Conservation (phyloP, 164 flowering plant species). For the Taxillus chinensis region DNA sequence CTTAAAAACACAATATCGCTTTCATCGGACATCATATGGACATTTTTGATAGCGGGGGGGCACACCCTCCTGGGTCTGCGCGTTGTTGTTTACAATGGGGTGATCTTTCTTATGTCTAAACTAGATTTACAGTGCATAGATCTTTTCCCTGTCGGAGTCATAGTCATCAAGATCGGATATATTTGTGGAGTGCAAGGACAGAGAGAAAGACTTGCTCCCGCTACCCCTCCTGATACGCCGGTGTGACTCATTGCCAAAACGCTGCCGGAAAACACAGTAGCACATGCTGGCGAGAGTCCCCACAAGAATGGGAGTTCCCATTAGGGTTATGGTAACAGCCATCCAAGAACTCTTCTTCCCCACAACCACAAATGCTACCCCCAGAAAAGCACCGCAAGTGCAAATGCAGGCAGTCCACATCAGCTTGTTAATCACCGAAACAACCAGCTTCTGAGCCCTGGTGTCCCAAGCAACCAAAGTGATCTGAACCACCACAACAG, state of each 20-base stretch:
- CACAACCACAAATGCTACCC: slow-evolving; percentile 74
- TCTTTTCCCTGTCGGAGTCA: slow-evolving; percentile 65
- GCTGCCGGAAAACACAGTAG: slow-evolving; percentile 76
- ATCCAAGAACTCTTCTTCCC: slow-evolving; percentile 62
- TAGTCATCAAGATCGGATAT: slow-evolving; percentile 70
- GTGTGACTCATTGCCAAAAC: slow-evolving; percentile 55
- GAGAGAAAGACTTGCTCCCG: slow-evolving; percentile 86
- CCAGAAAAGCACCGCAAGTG: slow-evolving; percentile 77
- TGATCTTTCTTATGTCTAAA: too few species aligned
- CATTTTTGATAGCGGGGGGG: too few species aligned
- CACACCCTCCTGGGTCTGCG: too few species aligned
- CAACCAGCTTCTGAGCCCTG: slow-evolving; percentile 70
- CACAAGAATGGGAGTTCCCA: slow-evolving; percentile 61
- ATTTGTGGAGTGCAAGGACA: slow-evolving; percentile 50
- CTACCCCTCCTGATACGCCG: slow-evolving; percentile 67
- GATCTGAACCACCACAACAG: slow-evolving; percentile 93
- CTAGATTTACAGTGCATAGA: slow-evolving; percentile 48
- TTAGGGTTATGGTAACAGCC: slow-evolving; percentile 55
- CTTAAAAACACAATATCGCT: too few species aligned
- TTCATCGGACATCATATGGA: too few species aligned
- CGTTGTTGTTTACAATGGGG: too few species aligned
- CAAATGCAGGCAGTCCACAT: slow-evolving; percentile 93
- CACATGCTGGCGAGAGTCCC: slow-evolving; percentile 79
- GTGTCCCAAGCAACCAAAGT: slow-evolving; percentile 96
- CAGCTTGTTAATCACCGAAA: slow-evolving; percentile 81